These are phyloP conservation scores for Pelomyxa schiedti DNA, from an alignment of 78 protist genomes.

Conservation along the genomic window DNA sequence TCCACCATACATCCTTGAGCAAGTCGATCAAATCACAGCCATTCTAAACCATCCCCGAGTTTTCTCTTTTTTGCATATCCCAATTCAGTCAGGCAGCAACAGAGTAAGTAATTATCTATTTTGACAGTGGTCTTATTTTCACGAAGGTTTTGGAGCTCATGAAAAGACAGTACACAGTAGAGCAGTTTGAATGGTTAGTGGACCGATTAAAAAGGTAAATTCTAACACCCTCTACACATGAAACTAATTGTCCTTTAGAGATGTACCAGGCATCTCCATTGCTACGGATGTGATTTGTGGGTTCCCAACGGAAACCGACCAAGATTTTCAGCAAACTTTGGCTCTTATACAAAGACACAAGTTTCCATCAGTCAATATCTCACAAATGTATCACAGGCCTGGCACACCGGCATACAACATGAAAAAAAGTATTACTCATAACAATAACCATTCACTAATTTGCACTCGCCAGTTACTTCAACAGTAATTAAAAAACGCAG, in stretches of 20 bases:
- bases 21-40: constrained; percentile 21
- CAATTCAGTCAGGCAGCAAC: constrained; percentile 44
- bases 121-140: too few species aligned
- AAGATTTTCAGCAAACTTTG: constrained; percentile 17
- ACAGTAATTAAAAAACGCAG: constrained; percentile 9
- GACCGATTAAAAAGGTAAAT: background rate
- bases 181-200: background rate
- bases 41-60: constrained; percentile 29
- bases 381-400: constrained; percentile 58
- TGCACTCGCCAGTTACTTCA: background rate
- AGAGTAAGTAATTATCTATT: too few species aligned
- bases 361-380: constrained; percentile 16
- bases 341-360: background rate
- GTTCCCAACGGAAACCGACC: constrained; percentile 44
- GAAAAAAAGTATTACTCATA: constrained; percentile 9
- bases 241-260: too few species aligned
- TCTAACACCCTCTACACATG: constrained; percentile 5
- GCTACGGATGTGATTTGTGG: constrained; percentile 45
- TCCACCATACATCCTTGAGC: constrained; percentile 51
- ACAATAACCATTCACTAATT: background rate
- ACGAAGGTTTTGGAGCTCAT: too few species aligned
- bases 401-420: constrained; percentile 66
- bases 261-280: constrained; percentile 32
- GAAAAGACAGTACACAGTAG: too few species aligned
- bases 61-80: constrained; percentile 57